A percentile compares a stretch with the other conserved stretches of the same genome.
phyloP scores from a whole-genome alignment of 129 eudicot genomes.

The Centrapalus pauciflorus region DNA sequence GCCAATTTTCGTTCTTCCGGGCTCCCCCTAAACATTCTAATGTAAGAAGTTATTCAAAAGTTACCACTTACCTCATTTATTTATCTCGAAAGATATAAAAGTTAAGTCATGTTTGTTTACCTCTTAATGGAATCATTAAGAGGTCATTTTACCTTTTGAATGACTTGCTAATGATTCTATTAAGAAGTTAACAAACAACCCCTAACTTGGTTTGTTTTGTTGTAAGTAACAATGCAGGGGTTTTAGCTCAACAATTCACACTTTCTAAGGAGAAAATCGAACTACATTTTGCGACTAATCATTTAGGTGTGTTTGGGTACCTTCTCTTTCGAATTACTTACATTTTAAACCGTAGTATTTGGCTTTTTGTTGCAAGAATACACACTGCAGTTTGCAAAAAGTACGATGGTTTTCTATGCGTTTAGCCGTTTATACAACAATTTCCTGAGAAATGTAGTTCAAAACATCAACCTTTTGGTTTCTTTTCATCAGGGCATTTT shows the following conservation, averaged over 20 bases:
- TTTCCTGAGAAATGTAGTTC: background rate
- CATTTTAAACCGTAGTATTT: background rate
- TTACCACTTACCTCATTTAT: background rate
- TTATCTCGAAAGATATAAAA: background rate
- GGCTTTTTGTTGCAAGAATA: background rate
- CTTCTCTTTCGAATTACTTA: background rate
- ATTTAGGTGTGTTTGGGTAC: slow-evolving; percentile 20
- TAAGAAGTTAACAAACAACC: too few relatives aligned
- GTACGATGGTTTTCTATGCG: background rate
- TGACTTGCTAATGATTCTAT: too few relatives aligned
- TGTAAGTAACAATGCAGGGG: slow-evolving; percentile 37
- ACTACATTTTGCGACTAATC: slow-evolving; percentile 32
- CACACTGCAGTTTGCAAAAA: background rate
- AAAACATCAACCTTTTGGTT: background rate
- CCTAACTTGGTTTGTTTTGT: background rate
- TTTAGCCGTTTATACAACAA: background rate
- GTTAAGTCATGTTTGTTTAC: too few relatives aligned
- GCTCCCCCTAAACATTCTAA: slow-evolving; percentile 26
- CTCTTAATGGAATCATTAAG: too few relatives aligned
- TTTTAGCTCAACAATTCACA: slow-evolving; percentile 15
- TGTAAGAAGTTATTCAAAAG: slow-evolving; percentile 14
- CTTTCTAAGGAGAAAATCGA: slow-evolving; percentile 26
- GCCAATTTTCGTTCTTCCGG: slow-evolving; percentile 16
- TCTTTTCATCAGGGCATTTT: slow-evolving; percentile 25
- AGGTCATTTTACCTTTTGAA: too few relatives aligned